Conservation (phyloP, 1,284 basidiomycete genomes). For the Fistulinella cinereoalba region DNA sequence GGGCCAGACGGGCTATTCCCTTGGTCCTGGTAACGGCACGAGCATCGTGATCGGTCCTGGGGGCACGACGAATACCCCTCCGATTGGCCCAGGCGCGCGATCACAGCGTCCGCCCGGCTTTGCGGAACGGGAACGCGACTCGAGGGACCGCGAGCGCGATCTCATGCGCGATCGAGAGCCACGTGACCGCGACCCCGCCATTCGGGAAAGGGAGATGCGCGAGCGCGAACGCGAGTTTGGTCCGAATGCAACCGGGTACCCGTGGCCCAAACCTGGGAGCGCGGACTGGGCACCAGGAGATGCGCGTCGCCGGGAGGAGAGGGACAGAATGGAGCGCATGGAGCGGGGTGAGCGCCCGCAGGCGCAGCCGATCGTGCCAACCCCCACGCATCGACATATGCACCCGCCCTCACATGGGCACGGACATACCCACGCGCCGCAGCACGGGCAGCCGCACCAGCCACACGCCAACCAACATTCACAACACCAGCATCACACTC, state of each 20-base stretch:
- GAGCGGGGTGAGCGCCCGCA: conserved; percentile 31
- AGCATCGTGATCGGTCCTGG: conserved; percentile 28
- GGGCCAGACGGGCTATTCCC: conserved; percentile 20
- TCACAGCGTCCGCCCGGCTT: conserved; percentile 27
- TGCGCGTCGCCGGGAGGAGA: conserved; percentile 31
- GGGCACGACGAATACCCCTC: conserved; percentile 18
- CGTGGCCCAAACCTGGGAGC: conserved; percentile 27
- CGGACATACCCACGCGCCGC: conserved; percentile 21
- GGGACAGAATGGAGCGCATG: conserved; percentile 29
- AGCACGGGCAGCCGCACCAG: conserved; percentile 20
- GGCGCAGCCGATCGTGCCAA: conserved; percentile 23
- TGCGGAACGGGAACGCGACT: conserved; percentile 25
- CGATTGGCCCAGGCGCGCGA: conserved; percentile 18
- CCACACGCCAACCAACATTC: conserved; percentile 23
- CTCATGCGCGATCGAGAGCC: conserved; percentile 22
- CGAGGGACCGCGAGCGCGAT: conserved; percentile 25
- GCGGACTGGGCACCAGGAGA: conserved; percentile 30
- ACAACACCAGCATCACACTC: no score
- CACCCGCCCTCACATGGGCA: conserved; percentile 26
- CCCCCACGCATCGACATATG: conserved; percentile 21
- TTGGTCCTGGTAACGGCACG: conserved; percentile 22
- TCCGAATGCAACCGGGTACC: conserved; percentile 17
- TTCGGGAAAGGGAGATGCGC: conserved; percentile 24
- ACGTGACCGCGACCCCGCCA: conserved; percentile 23
- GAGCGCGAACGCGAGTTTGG: conserved; percentile 28